Evolutionary conservation across 2,329 filamentous ascomycete species (phyloP).

Genomic region (Cryphonectria naterciae): DNA sequence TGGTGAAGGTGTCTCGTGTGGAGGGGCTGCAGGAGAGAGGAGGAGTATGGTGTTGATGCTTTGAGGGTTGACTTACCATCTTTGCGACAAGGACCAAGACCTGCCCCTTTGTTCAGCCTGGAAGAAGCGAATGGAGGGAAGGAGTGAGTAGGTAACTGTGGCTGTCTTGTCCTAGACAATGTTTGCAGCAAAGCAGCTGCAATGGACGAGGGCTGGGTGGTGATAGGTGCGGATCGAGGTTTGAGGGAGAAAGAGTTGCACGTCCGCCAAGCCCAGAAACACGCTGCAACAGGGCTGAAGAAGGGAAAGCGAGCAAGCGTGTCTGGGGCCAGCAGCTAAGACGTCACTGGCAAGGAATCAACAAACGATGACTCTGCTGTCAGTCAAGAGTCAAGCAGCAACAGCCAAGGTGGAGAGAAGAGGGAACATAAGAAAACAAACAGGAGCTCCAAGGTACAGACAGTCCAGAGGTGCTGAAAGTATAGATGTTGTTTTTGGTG

Average conservation of each 20-base stretch:
- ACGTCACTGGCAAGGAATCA: conserved; percentile 6
- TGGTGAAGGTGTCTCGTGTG: neutral
- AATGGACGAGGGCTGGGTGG: conserved; percentile 13
- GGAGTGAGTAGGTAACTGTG: neutral
- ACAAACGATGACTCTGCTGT: conserved; percentile 5
- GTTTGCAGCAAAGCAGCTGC: conserved; percentile 18
- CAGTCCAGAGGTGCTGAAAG: neutral
- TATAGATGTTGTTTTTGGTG: neutral
- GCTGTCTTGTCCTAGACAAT: conserved; percentile 17
- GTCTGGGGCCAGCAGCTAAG: conserved; percentile 1
- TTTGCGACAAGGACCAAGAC: conserved; percentile 13
- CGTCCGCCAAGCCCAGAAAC: conserved; percentile 7
- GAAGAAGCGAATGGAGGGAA: neutral
- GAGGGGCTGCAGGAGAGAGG: conserved; percentile 11
- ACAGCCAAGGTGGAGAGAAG: neutral
- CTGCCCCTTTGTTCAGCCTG: conserved; percentile 8
- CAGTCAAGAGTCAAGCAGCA: conserved; percentile 3
- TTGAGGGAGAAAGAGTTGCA: conserved; percentile 6
- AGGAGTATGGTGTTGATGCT: conserved; percentile 18
- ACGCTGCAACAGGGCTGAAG: conserved; percentile 13
- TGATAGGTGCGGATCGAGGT: neutral
- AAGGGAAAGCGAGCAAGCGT: neutral
- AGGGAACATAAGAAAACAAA: neutral
- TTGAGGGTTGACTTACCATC: conserved; percentile 22
- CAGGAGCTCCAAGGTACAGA: neutral